Conservation (phyloP, 1,139 yeast species). For the Debaryomycetaceae sp. region DNA sequence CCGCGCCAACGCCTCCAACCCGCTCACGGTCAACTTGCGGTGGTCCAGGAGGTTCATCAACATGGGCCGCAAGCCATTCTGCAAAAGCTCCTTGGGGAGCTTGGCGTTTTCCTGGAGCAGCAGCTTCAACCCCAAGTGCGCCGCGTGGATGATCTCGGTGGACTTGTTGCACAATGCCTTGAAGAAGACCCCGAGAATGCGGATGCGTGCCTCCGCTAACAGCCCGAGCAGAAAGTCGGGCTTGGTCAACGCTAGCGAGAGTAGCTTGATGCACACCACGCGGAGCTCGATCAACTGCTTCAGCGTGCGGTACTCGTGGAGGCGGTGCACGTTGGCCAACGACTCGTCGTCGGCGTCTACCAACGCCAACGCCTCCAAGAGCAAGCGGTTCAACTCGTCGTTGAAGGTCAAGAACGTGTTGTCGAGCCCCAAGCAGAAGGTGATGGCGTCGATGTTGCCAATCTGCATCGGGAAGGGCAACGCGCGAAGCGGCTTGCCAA, state of each 20-base stretch:
- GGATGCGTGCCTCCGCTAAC: conserved; percentile 76
- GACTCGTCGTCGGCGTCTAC: conserved; percentile 99
- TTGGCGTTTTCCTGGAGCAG: conserved; percentile 84
- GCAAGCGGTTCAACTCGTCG: conserved; percentile 79
- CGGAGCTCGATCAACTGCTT: conserved; percentile 83
- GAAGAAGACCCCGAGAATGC: conserved; percentile 90
- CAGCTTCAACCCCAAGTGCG: conserved; percentile 80
- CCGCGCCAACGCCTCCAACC: conserved; percentile 87
- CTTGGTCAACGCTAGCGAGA: conserved; percentile 79
- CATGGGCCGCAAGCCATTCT: conserved; percentile 93
- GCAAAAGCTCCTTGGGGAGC: conserved; percentile 87
- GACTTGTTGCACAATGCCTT: conserved; percentile 87
- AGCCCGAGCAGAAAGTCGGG: conserved; percentile 75
- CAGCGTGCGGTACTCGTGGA: conserved; percentile 81
- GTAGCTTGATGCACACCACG: conserved; percentile 80
- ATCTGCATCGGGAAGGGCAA: conserved; percentile 98
- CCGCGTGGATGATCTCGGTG: conserved; percentile 85
- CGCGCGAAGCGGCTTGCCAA: conserved; percentile 94
- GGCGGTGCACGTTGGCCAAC: conserved; percentile 78
- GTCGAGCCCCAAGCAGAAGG: conserved; percentile 79
- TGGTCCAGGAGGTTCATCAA: conserved; percentile 92
- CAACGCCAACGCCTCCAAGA: conserved; percentile 86
- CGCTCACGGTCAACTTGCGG: conserved; percentile 81
- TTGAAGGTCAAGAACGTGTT: conserved; percentile 80
- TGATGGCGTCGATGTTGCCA: conserved; percentile 94